These are phyloP conservation scores for Amauroascus verrucosus DNA, from an alignment of 2,329 filamentous ascomycete species.

Conservation along the genomic window DNA sequence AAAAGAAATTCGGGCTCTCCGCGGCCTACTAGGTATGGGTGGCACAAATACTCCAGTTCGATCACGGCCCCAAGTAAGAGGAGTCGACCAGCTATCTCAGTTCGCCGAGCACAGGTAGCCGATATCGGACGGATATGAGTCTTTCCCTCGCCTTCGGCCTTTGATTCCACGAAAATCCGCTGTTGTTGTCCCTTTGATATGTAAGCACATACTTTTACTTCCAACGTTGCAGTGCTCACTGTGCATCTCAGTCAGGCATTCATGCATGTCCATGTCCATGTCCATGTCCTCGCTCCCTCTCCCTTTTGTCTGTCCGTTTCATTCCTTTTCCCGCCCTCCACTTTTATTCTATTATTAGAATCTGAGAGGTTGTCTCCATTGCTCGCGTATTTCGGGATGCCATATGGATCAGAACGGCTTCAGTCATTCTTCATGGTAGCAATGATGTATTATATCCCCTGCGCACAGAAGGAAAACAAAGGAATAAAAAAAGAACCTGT, in stretches of 20 bases:
- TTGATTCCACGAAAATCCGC: not conserved
- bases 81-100: not conserved
- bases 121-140: not conserved
- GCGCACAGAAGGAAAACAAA: not conserved
- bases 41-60: not conserved
- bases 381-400: not conserved
- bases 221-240: not conserved
- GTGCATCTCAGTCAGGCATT: not conserved
- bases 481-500: too few relatives aligned
- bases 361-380: not conserved
- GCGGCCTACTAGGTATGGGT: not conserved
- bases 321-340: not conserved
- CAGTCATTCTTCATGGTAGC: too few relatives aligned
- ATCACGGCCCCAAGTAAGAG: not conserved
- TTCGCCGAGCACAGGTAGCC: not conserved
- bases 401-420: too few relatives aligned
- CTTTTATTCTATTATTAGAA: constrained; percentile 1
- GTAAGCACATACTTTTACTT: not conserved
- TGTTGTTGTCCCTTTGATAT: not conserved
- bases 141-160: not conserved
- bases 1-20: not conserved
- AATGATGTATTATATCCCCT: too few relatives aligned
- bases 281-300: not conserved
- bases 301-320: too few relatives aligned
- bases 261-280: not conserved